Evolutionary conservation across 1,284 basidiomycete species (phyloP).

Genomic region (Abortiporus biennis): DNA sequence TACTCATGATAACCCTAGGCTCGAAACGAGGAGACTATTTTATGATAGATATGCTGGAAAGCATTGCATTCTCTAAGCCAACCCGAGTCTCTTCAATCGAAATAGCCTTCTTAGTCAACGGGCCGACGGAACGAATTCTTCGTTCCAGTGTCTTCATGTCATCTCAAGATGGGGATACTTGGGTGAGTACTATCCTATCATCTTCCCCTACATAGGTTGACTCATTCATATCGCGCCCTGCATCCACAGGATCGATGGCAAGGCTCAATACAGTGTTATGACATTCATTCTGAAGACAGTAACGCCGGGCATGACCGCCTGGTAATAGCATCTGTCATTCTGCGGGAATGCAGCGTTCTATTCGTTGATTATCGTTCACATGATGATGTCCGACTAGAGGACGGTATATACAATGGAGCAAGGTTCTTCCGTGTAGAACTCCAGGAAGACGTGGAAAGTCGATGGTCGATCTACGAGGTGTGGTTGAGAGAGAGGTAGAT

Average conservation of each 20-base stretch:
- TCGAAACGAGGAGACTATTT: slow-evolving; percentile 41
- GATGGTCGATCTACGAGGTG: slow-evolving; percentile 1
- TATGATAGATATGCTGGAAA: slow-evolving; percentile 36
- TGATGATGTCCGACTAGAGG: no score
- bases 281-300: no score
- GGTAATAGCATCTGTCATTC: neutral
- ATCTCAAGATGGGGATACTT: slow-evolving; percentile 31
- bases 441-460: neutral
- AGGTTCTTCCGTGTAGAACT: slow-evolving; percentile 1
- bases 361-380: no score
- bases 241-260: no score
- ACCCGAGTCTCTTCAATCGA: slow-evolving; percentile 23
- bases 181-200: slow-evolving; percentile 31
- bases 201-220: neutral
- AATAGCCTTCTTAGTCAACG: slow-evolving; percentile 41
- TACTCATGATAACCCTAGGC: slow-evolving; percentile 19
- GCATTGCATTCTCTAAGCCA: no score
- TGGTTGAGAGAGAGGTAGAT: no score
- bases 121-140: slow-evolving; percentile 33
- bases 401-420: neutral
- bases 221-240: no score
- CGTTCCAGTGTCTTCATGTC: slow-evolving; percentile 28
- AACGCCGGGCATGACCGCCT: no score
- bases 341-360: neutral
- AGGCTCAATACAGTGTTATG: no score